phyloP scores from a whole-genome alignment of 495 filamentous ascomycete genomes.

The Cercophora scortea region DNA sequence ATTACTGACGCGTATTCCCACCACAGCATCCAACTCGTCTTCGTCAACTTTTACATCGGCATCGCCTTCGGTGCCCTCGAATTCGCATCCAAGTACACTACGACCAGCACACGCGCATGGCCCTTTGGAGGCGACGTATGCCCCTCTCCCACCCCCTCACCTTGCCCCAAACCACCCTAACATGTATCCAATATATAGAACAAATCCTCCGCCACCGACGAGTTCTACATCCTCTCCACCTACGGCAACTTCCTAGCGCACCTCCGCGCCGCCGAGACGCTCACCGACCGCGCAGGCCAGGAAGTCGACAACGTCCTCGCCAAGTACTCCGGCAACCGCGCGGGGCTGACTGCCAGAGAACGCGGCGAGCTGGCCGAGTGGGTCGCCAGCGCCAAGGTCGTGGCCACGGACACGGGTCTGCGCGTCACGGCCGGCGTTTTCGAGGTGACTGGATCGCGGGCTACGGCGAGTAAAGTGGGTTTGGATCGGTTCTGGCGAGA shows the following conservation, averaged over 20 bases:
- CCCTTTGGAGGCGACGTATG: slow-evolving; percentile 44
- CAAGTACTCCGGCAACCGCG: slow-evolving; percentile 24
- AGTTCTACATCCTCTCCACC: slow-evolving; percentile 53
- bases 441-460: slow-evolving; percentile 49
- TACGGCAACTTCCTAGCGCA: slow-evolving; percentile 55
- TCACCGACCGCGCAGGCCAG: slow-evolving; percentile 45
- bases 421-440: slow-evolving; percentile 50
- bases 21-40: slow-evolving; percentile 47
- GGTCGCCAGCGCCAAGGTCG: slow-evolving; percentile 53
- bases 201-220: slow-evolving; percentile 46
- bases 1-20: background rate
- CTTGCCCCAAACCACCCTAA: background rate
- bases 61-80: slow-evolving; percentile 47
- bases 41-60: slow-evolving; percentile 55
- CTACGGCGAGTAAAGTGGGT: slow-evolving; percentile 45
- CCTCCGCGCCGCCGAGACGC: slow-evolving; percentile 46
- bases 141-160: background rate
- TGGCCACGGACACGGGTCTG: slow-evolving; percentile 49
- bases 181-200: slow-evolving; percentile 10
- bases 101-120: slow-evolving; percentile 46
- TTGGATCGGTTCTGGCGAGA: slow-evolving; percentile 57
- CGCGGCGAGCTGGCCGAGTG: slow-evolving; percentile 52
- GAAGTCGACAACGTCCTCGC: slow-evolving; percentile 35
- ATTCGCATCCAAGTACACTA: slow-evolving; percentile 44
- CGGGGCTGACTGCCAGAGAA: slow-evolving; percentile 31